phyloP scores from a whole-genome alignment of 139 green algal genomes.

The Chlamydomonas applanata region DNA sequence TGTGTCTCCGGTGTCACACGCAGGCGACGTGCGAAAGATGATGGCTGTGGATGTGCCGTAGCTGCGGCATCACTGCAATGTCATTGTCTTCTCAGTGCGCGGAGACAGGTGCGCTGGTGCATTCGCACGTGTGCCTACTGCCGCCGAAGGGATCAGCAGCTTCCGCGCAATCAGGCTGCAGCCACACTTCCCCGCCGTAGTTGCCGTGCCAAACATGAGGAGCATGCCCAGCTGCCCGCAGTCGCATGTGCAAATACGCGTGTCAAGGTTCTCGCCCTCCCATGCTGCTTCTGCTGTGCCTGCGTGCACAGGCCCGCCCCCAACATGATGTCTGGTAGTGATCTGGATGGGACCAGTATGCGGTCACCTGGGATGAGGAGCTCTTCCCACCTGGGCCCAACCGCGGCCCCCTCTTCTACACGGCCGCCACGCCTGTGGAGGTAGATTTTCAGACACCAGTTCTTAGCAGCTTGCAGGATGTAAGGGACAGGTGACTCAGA shows the following conservation, averaged over 20 bases:
- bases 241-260: too few relatives aligned
- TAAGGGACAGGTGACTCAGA: too few relatives aligned
- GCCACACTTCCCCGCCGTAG: too few relatives aligned
- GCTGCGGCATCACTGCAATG: neutral
- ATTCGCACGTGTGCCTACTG: too few relatives aligned
- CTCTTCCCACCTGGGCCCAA: neutral
- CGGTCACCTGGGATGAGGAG: neutral
- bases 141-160: too few relatives aligned
- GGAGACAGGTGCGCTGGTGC: neutral
- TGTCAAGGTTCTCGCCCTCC: neutral
- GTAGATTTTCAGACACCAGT: neutral
- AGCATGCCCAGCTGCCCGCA: too few relatives aligned
- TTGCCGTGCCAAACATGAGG: too few relatives aligned
- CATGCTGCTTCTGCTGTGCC: neutral
- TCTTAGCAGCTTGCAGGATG: neutral
- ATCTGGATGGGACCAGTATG: constrained; percentile 10
- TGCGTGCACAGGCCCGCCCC: neutral
- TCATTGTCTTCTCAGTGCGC: neutral
- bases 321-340: neutral
- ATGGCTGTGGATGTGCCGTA: neutral
- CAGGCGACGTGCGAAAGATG: constrained; percentile 4
- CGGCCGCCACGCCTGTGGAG: neutral
- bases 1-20: too few relatives aligned
- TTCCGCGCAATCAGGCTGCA: too few relatives aligned
- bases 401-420: neutral